phyloP scores from a whole-genome alignment of 2,329 filamentous ascomycete species.

The Claviceps sorghi region DNA sequence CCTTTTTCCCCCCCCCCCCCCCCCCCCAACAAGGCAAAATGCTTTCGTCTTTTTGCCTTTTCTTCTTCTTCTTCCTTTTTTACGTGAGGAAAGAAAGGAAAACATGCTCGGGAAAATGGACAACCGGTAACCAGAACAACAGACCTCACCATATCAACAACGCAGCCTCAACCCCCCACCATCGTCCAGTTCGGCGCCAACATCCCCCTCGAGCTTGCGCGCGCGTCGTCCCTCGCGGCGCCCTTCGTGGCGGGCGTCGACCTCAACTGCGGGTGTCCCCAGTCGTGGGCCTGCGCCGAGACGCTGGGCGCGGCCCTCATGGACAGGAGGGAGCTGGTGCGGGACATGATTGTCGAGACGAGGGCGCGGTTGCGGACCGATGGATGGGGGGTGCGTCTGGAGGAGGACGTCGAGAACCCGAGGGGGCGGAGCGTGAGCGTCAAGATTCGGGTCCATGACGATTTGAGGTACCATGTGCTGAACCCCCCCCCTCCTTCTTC shows the following conservation, averaged over 20 bases:
- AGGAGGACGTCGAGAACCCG: slow-evolving; percentile 27
- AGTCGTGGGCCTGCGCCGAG: slow-evolving; percentile 57
- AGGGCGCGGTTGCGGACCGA: slow-evolving; percentile 34
- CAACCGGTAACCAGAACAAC: neutral
- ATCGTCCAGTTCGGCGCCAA: slow-evolving; percentile 56
- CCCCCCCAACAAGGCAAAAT: no score
- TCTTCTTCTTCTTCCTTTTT: no score
- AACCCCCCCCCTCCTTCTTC: no score
- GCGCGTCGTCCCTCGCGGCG: slow-evolving; percentile 46
- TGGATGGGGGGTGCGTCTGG: slow-evolving; percentile 36
- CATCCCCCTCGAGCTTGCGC: slow-evolving; percentile 43
- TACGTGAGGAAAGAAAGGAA: no score
- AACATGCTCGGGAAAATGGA: no score
- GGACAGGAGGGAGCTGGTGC: slow-evolving; percentile 48
- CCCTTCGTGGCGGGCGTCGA: slow-evolving; percentile 51
- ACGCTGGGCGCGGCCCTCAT: slow-evolving; percentile 56
- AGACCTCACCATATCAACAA: slow-evolving; percentile 49
- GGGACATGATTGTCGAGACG: slow-evolving; percentile 47
- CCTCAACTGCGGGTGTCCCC: slow-evolving; percentile 60
- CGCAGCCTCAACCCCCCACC: slow-evolving; percentile 38
- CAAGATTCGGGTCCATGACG: slow-evolving; percentile 55
- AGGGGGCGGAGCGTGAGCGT: slow-evolving; percentile 48
- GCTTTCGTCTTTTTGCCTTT: no score
- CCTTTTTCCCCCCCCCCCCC: no score
- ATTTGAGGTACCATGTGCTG: slow-evolving; percentile 33